phyloP scores from a whole-genome alignment of 768 basidiomycete species.

The Pisolithus sp. region DNA sequence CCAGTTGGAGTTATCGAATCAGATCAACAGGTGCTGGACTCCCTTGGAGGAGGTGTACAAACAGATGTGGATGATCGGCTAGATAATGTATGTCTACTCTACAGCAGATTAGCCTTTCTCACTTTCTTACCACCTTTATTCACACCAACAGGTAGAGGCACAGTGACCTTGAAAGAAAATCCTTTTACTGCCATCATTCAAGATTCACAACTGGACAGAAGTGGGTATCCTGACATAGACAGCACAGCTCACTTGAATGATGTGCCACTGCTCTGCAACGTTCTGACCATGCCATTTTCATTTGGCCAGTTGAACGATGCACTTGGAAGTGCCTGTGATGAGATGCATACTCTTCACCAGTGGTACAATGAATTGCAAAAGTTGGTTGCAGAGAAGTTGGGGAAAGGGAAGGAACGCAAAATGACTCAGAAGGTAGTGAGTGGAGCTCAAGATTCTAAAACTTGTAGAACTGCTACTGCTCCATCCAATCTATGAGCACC shows the following conservation, averaged over 20 bases:
- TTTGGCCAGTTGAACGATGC: constrained; percentile 21
- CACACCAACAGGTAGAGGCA: too few species aligned
- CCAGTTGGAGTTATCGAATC: too few species aligned
- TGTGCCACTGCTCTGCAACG: neutral
- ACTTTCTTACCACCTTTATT: too few species aligned
- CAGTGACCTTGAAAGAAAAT: too few species aligned
- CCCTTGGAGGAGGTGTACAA: too few species aligned
- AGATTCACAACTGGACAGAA: neutral
- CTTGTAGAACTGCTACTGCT: too few species aligned
- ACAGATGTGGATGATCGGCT: too few species aligned
- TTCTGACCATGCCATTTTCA: constrained; percentile 12
- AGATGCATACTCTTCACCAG: constrained; percentile 19
- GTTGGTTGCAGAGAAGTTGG: constrained; percentile 11
- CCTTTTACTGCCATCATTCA: neutral
- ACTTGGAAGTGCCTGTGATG: constrained; percentile 17
- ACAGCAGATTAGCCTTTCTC: too few species aligned
- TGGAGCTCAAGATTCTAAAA: too few species aligned
- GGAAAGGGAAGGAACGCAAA: neutral
- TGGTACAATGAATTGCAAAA: constrained; percentile 19
- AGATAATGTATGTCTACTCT: too few species aligned
- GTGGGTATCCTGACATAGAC: neutral
- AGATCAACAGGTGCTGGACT: too few species aligned
- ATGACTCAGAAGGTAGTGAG: neutral
- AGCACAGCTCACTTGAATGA: too few species aligned
- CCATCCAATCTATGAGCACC: neutral